Conservation (phyloP, 495 filamentous ascomycete species). For the Xylaria cubensis region DNA sequence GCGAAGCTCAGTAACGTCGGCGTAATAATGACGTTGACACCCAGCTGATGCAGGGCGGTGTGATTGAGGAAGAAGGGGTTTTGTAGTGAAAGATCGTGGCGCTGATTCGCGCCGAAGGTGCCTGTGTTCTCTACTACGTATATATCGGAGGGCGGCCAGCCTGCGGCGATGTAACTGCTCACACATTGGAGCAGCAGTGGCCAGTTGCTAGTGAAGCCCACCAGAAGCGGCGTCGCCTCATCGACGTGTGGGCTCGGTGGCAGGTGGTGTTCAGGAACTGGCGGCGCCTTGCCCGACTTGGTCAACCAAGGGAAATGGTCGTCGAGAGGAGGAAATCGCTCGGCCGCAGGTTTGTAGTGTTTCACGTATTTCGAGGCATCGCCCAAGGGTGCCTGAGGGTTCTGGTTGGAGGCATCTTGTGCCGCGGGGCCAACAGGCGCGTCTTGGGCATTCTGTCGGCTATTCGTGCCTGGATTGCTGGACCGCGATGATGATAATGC, state of each 20-base stretch:
- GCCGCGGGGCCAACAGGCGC: slow-evolving; percentile 20
- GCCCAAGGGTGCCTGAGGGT: slow-evolving; percentile 31
- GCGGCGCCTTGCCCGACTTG: slow-evolving; percentile 28
- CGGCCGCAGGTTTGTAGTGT: slow-evolving; percentile 38
- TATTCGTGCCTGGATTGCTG: slow-evolving; percentile 13
- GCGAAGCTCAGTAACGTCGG: slow-evolving; percentile 67
- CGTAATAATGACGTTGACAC: slow-evolving; percentile 62
- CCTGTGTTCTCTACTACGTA: slow-evolving; percentile 69
- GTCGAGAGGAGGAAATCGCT: slow-evolving; percentile 30
- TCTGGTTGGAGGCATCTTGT: slow-evolving; percentile 31
- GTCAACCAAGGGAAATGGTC: slow-evolving; percentile 42
- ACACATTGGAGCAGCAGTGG: slow-evolving; percentile 63
- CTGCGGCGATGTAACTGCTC: slow-evolving; percentile 63
- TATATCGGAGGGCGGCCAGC: slow-evolving; percentile 66
- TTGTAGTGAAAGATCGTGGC: slow-evolving; percentile 56
- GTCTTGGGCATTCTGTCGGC: slow-evolving; percentile 15
- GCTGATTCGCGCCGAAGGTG: slow-evolving; percentile 59
- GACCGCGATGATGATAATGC: slow-evolving; percentile 25
- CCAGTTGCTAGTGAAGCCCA: slow-evolving; percentile 68
- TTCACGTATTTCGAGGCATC: slow-evolving; percentile 30
- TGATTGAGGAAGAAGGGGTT: slow-evolving; percentile 70
- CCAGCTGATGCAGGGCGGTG: slow-evolving; percentile 56
- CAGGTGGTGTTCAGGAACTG: slow-evolving; percentile 45
- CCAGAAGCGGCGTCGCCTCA: slow-evolving; percentile 59
- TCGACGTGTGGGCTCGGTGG: slow-evolving; percentile 46